Evolutionary conservation across 768 basidiomycete species (phyloP), one percentile per base, ranked within the genome.

Genomic region (Saitozyma sp.): DNA sequence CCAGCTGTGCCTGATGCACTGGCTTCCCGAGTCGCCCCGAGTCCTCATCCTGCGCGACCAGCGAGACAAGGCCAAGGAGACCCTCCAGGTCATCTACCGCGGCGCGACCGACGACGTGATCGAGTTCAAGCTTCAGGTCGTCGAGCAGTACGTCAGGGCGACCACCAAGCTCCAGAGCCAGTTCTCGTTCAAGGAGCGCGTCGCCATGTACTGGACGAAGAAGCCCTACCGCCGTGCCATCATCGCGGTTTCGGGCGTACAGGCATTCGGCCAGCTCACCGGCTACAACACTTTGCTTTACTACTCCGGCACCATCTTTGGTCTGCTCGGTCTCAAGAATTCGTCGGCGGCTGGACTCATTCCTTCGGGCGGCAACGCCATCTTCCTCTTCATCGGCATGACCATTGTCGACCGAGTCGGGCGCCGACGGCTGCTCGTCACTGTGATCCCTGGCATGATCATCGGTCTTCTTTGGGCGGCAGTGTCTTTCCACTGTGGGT

Each of bases 271-370:
- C 41, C 70, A 68, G 37, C 53, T 71, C 9, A 61, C 61, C 6
- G 70, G 70, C 9, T 71, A 66, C 65, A 68, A 71, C 51, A 48
- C 67, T 3, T 48, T 65, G 17, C 55, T 68, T 5, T 68, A 29
- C 29, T 29, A 64, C 50, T 54, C 65, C 10, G 56, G 59, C 4
- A 64, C 62, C 1, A 38, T 70, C 29, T 70, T 70, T 37, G 59
- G 51, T 2, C 45, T 56, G n/a, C 45, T 58, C 1, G 68, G 68
- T 3, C 61, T 70, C 38, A n/a, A 48, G 13, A 70, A 70, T 41
- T 49, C 59, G 6, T 56, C 65, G n/a, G 59, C 61, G 5, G 54
- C 48, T 2, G 60, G 65, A 1, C 41, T 65, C 8, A 64, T 70
- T 46, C 53, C 63, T 17, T 43, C 68, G 1, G 58, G 42, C 0